Percentiles rank a stretch among this genome's conserved stretches.
phyloP scores from a whole-genome alignment of 2,329 filamentous ascomycete genomes.

The Aspergillus arachidicola region DNA sequence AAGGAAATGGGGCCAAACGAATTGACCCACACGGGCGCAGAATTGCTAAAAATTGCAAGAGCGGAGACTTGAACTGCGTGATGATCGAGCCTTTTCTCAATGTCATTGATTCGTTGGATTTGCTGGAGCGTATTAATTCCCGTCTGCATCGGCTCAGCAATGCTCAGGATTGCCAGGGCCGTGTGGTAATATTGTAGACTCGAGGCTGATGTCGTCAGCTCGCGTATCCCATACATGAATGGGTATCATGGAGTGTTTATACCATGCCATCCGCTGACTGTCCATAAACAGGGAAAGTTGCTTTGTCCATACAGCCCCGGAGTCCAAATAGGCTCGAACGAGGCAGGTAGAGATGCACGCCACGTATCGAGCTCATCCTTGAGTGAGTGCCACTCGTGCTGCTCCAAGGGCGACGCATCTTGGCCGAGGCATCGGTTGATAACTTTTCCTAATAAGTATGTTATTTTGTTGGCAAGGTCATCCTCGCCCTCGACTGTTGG shows the following conservation, averaged over 20 bases:
- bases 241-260: conserved; percentile 8
- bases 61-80: conserved; percentile 47
- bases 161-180: conserved; percentile 35
- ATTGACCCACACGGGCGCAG: conserved; percentile 50
- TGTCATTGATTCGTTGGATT: conserved; percentile 8
- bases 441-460: conserved; percentile 47
- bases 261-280: conserved; percentile 50
- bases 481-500: conserved; percentile 26
- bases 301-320: conserved; percentile 9
- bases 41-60: conserved; percentile 49
- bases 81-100: conserved; percentile 30
- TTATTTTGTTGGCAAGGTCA: conserved; percentile 45
- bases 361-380: conserved; percentile 32
- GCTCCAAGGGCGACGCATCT: conserved; percentile 3
- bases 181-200: conserved; percentile 49
- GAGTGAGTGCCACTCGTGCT: conserved; percentile 17
- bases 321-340: conserved; percentile 33
- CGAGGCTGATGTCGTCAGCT: conserved; percentile 36
- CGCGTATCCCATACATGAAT: neutral
- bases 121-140: conserved; percentile 20
- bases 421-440: conserved; percentile 45
- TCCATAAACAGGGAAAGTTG: conserved; percentile 43
- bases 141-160: conserved; percentile 16
- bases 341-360: conserved; percentile 33
- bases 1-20: conserved; percentile 53